Evolutionary conservation across 2,329 filamentous ascomycete species (phyloP).

Genomic region (Alternaria incomplexa): DNA sequence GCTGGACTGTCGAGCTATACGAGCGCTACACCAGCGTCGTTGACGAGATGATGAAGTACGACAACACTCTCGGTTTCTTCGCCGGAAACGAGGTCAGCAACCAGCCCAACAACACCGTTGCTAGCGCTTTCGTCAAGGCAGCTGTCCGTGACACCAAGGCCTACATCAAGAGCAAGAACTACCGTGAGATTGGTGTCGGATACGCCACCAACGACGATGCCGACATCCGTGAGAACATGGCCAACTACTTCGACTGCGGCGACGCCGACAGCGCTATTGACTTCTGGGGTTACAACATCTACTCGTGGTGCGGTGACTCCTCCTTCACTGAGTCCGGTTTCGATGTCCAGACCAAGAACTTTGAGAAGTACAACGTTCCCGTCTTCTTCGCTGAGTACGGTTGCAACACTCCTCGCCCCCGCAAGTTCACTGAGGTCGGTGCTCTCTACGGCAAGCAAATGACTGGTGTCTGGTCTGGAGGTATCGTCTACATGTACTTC

Average conservation of each 20-base stretch:
- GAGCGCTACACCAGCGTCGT: conserved; percentile 83
- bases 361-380: conserved; percentile 86
- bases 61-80: conserved; percentile 96
- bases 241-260: conserved; percentile 95
- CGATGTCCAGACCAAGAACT: conserved; percentile 82
- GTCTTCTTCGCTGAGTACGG: conserved; percentile 99
- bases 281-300: conserved; percentile 99
- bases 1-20: conserved; percentile 81
- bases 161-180: conserved; percentile 82
- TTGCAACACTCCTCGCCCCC: conserved; percentile 77
- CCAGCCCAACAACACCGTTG: conserved; percentile 82
- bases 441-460: conserved; percentile 82
- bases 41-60: conserved; percentile 80
- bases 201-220: conserved; percentile 96
- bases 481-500: conserved; percentile 99
- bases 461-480: conserved; percentile 88
- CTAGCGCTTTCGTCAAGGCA: conserved; percentile 95
- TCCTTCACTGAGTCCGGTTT: conserved; percentile 79
- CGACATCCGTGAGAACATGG: conserved; percentile 79
- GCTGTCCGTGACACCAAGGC: conserved; percentile 95
- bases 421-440: conserved; percentile 83
- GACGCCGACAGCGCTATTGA: conserved; percentile 71
- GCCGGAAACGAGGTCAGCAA: conserved; percentile 98
- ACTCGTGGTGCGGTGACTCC: conserved; percentile 96
- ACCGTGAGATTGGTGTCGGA: conserved; percentile 83